A percentile compares a stretch with the other conserved stretches of the same genome.
Conservation (phyloP, 495 filamentous ascomycete genomes). For the Xylona heveae region DNA sequence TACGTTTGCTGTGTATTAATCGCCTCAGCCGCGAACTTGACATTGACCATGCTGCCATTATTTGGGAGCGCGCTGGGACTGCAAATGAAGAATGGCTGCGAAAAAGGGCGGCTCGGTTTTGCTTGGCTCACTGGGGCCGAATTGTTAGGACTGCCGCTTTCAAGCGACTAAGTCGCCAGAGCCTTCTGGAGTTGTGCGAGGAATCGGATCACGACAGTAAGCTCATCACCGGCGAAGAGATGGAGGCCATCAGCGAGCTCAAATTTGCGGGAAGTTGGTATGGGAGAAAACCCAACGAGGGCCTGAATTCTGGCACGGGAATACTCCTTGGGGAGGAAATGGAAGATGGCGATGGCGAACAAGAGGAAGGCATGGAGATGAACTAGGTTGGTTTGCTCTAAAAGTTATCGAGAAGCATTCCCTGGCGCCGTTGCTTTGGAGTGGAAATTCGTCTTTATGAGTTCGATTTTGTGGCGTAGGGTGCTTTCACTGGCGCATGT, state of each 20-base stretch:
- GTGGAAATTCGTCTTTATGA: too few relatives aligned
- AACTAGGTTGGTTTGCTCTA: constrained; percentile 19
- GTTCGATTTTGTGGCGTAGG: too few relatives aligned
- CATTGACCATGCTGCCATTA: constrained; percentile 80
- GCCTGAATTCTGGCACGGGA: constrained; percentile 21
- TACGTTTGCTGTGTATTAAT: constrained; percentile 76
- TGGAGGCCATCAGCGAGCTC: constrained; percentile 60
- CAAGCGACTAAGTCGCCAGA: constrained; percentile 48
- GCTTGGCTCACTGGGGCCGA: constrained; percentile 83
- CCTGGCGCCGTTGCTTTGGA: too few relatives aligned
- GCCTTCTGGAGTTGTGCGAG: constrained; percentile 76
- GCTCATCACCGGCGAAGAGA: constrained; percentile 62
- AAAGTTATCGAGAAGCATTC: too few relatives aligned
- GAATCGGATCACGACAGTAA: constrained; percentile 81
- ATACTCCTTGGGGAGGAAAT: constrained; percentile 26
- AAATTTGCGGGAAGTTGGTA: constrained; percentile 36
- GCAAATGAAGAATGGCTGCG: constrained; percentile 87
- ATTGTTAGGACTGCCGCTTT: constrained; percentile 80
- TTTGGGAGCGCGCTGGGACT: constrained; percentile 82
- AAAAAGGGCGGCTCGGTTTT: constrained; percentile 68
- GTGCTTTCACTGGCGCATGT: too few relatives aligned
- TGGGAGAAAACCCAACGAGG: too few relatives aligned
- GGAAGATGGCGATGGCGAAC: constrained; percentile 43
- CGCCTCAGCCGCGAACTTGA: constrained; percentile 75
- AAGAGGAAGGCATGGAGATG: constrained; percentile 49